Base-by-base conservation (phyloP, 139 green algal genomes). In the Protoeuglena noctilucae region DNA sequence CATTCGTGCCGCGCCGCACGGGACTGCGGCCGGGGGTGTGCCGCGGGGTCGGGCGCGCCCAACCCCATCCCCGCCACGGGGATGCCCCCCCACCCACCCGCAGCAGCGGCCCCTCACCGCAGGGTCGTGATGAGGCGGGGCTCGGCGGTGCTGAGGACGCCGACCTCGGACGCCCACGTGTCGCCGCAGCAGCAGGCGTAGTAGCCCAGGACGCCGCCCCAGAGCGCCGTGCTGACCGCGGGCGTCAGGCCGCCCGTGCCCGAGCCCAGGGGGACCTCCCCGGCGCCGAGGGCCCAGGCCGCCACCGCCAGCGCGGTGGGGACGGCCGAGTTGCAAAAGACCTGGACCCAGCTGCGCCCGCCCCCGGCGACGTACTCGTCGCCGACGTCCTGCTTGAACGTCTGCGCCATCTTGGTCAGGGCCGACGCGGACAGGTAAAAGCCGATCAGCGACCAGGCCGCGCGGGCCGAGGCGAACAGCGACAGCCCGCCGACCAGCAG, bases 91-190 rank as follows among this genome's bases (percentile, higher is more conserved):
- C 21, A 41, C n/a, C 14, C n/a, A n/a, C n/a, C n/a, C n/a, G n/a
- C n/a, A n/a, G n/a, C n/a, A n/a, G n/a, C n/a, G n/a, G n/a, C n/a
- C n/a, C n/a, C n/a, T n/a, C n/a, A 63, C 14, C 82, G 59, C n/a
- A 78, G n/a, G 0, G 69, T 83, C 14, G 86, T 95, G 60, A 96
- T 79, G 1, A 96, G 77, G 17, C 77, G 66, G 0, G 88, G 88
- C 47, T 61, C 21, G 21, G 39, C 18, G 9, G 54, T n/a, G 26
- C 56, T 76, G 12, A 94, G 72, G 23, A 89, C 69, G 1, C 88
- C 88, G 2, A 96, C 28, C 75, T 96, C 88, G 5, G 62, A 80
- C 1, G 83, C 70, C 87, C 85, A 96, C 0, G 88, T 95, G 76
- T 96, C 88, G 1, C 73, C 88, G 54, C 73, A 86, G 61, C 82